These are phyloP conservation scores for Apodospora peruviana DNA, from an alignment of 495 filamentous ascomycete genomes.

Conservation along the genomic window DNA sequence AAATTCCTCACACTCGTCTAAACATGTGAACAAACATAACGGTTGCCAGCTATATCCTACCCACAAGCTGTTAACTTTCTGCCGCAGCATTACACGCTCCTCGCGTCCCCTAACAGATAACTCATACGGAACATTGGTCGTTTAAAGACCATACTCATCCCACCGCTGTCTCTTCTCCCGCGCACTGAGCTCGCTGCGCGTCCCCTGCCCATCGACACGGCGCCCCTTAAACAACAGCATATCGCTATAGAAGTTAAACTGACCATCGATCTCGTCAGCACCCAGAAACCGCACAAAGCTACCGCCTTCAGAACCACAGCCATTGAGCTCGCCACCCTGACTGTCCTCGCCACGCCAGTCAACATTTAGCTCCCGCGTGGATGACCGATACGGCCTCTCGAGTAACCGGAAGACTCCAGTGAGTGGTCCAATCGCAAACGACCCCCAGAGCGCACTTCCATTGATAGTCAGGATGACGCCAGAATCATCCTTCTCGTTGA, in stretches of 20 bases:
- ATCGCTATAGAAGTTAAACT: constrained; percentile 13
- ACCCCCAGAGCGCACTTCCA: constrained; percentile 26
- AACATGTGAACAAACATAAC: too few species aligned
- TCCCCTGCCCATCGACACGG: constrained; percentile 16
- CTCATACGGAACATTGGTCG: too few species aligned
- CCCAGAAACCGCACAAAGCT: constrained; percentile 26
- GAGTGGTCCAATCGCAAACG: constrained; percentile 27
- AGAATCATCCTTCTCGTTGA: constrained; percentile 4
- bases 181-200: constrained; percentile 27
- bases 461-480: constrained; percentile 26
- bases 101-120: too few species aligned
- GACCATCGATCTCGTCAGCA: constrained; percentile 20
- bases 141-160: too few species aligned
- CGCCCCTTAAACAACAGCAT: constrained; percentile 17
- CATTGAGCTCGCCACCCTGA: constrained; percentile 11
- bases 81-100: too few species aligned
- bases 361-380: constrained; percentile 11
- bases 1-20: too few species aligned
- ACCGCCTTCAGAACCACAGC: constrained; percentile 12
- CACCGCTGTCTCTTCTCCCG: constrained; percentile 19
- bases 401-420: constrained; percentile 21
- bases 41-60: too few species aligned
- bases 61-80: too few species aligned
- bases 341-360: constrained; percentile 26
- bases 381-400: constrained; percentile 25